Base-by-base conservation (phyloP, 148 eudicot genomes). In the Rhododendron molle region DNA sequence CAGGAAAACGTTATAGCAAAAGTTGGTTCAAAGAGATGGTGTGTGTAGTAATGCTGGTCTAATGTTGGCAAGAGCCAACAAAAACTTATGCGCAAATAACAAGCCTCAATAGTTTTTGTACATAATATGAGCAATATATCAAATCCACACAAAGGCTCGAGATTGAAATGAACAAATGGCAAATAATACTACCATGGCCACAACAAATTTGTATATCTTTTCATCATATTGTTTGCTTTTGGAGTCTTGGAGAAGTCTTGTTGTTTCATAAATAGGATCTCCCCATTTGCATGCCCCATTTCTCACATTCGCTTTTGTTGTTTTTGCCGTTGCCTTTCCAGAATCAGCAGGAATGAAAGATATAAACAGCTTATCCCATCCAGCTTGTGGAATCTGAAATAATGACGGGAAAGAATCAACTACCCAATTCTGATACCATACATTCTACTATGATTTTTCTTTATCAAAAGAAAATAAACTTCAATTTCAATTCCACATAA, bases 241-340 rank as follows among this genome's bases (percentile, higher is more conserved):
- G 72, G 93, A 84, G 87, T 97, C 98, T 84, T 91, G 95, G 36
- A 97, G 98, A 93, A 97, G 98, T 89, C 96, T 92, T 83, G 99
- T 93, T 54, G 94, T 95, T 92, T 97, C 99, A 92, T 97, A 97
- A 18, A 97, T 95, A 77, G 99, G 99, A 93, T 97, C 99, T 34
- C 88, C 92, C 99, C 99, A 97, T 91, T 95, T 95, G 89, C 99
- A 97, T 49, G 93, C 86, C 77, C 99, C 99, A 90, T 94, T 95
- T 91, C 98, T 94, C 85, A 95, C 99, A 92, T 88, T 93, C 79
- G 98, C 93, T 92, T 95, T 97, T 79, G 93, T 95, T 62, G 99
- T 97, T 91, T 97, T 97, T 81, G 95, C 94, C 52, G 95, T 90
- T 88, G 94, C 91, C 90, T 97, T 97, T 50, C 95, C 96, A 82